Base-by-base conservation (phyloP, 2,329 filamentous ascomycete genomes). In the Microdochium trichocladiopsis region DNA sequence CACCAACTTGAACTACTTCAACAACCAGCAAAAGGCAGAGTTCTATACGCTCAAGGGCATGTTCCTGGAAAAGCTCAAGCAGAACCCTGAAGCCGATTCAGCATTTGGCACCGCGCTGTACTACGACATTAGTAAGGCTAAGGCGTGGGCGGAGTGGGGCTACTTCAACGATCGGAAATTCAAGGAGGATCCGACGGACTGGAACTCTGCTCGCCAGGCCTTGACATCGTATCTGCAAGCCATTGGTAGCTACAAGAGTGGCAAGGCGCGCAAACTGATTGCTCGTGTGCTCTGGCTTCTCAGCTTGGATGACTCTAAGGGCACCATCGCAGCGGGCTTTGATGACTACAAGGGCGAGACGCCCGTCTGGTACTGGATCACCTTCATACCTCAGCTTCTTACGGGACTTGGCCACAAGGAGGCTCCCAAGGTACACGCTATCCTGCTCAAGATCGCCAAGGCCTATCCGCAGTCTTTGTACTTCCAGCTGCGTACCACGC, bases 21-120 rank as follows among this genome's bases (percentile, higher is more conserved):
- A 91, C 56, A 82, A 87, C 2, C 87, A 92, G 63, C 94, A 99
- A 68, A 99, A 99, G 72, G 94, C 94, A 9, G 94, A 99, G 68
- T 99, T 99, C 72, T 99, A 96, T 75, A 99, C 94, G 0, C 80
- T 99, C 51, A 99, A 99, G 78, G 94, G 94, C 56, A 99, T 99
- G 94, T 99, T 99, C 77, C 75, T 97, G 47, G 94, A 95, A 66
- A 96, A 96, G 69, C 79, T 99, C 10, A 86, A 86, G 52, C 88
- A 96, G 61, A 91, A 91, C 66, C 87, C 88, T 2, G 94, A 99
- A 55, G 92, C 94, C 4, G 92, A 96, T 60, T 87, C 90, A 54
- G 93, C 95, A 1, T 99, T 95, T 66, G 94, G 94, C 49, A 95
- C 92, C 50, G 95, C 94, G 0, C 71, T 99, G 55, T 97, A 93